Evolutionary conservation across 108 stramenopile genomes (phyloP), one percentile per base, ranked within the genome.

Genomic region (Skeletonema grethae): DNA sequence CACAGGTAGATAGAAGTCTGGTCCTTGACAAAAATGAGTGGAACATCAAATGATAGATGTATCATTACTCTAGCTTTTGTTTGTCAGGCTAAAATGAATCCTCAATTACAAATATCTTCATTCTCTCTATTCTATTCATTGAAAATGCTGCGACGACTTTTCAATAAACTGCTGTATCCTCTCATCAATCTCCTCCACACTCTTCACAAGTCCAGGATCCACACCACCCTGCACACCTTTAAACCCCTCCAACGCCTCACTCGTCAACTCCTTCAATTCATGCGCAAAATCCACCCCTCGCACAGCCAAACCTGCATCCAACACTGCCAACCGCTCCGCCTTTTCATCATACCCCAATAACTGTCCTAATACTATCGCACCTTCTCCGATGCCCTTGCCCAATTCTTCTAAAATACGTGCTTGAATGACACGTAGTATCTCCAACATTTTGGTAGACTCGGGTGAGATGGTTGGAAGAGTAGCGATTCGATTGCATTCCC

Each of bases 231-330:
- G 57, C 8, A 93, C 83, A 34, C 48, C 22, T 38, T 75, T 39
- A 65, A 93, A 93, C 20, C 88, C 92, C 20, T 88, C 78, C 65
- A 93, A 79, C 35, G 92, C 92, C 66, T 93, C 92, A 7, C 80
- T 66, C 0, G 87, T 88, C 35, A 90, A 78, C 11, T 60, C 64
- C 0, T 64, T 63, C 69, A 93, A 67, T 57, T 93, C 92, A 13
- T 60, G 28, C 11, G 89, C 92, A 77, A 93, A 93, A 2, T 73
- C 84, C 22, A 70, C 39, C 5, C 92, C 92, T 16, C 88, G 83
- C 12, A 93, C 92, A 28, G 85, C 84, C 22, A 93, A 69, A 0
- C 89, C 89, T 9, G 92, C 88, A 53, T 93, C 89, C 8, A 93
- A 46, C 0, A 93, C 92, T 28, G 86, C 92, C 16, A 86, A n/a